These are phyloP conservation scores for Scedosporium minutisporum DNA, from an alignment of 2,329 filamentous ascomycete genomes.

Conservation along the genomic window DNA sequence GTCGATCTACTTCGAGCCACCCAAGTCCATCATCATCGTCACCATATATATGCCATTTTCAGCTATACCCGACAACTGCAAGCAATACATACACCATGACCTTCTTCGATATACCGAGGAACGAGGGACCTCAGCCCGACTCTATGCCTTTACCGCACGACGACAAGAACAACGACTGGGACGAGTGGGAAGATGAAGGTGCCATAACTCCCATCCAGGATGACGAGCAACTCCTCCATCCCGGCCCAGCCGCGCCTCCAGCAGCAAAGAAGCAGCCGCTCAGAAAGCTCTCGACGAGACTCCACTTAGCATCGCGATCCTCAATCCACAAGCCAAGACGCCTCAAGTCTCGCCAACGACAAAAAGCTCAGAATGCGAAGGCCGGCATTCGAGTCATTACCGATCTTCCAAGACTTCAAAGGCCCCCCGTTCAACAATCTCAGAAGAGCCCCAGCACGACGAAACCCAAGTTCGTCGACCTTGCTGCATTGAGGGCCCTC, in stretches of 20 bases:
- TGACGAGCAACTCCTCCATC: slow-evolving; percentile 22
- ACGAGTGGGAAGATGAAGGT: slow-evolving; percentile 42
- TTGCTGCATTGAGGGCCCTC: slow-evolving; percentile 49
- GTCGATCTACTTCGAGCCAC: background rate
- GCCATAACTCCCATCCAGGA: slow-evolving; percentile 18
- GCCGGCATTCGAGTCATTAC: slow-evolving; percentile 62
- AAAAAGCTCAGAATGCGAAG: slow-evolving; percentile 50
- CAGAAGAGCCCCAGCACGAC: slow-evolving; percentile 13
- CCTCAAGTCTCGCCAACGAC: slow-evolving; percentile 49
- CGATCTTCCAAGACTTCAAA: slow-evolving; percentile 48
- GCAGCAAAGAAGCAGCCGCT: slow-evolving; percentile 7
- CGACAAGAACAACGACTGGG: slow-evolving; percentile 29
- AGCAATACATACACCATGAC: background rate
- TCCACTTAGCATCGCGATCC: slow-evolving; percentile 17
- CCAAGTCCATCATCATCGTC: background rate
- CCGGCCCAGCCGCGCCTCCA: slow-evolving; percentile 8
- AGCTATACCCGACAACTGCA: background rate
- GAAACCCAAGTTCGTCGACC: slow-evolving; percentile 44
- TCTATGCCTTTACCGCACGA: background rate
- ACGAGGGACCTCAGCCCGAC: background rate
- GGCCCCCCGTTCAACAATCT: slow-evolving; percentile 11
- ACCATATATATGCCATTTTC: background rate
- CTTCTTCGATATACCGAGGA: slow-evolving; percentile 2
- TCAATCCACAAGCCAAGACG: slow-evolving; percentile 33
- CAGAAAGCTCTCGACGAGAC: background rate